Percentiles rank a stretch among this genome's conserved stretches.
These are phyloP conservation scores for Pseudogymnoascus sp. DNA, from an alignment of 2,329 filamentous ascomycete species.

Conservation along the genomic window DNA sequence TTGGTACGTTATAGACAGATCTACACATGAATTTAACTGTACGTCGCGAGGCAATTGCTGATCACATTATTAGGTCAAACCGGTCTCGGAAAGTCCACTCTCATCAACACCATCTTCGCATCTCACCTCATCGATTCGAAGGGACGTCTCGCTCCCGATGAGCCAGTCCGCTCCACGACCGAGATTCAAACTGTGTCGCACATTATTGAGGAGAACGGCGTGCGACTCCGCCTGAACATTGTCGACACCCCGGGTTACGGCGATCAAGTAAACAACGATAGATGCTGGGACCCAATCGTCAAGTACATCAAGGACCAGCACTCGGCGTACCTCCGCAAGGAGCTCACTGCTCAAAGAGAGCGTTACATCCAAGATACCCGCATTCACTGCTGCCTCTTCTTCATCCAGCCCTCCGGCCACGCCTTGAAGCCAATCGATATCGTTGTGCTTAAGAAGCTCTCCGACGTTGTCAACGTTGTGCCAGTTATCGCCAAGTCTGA, in stretches of 20 bases:
- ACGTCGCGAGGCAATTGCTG: constrained; percentile 16
- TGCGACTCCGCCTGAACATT: constrained; percentile 94
- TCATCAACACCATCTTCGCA: constrained; percentile 99
- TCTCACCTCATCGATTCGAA: constrained; percentile 99
- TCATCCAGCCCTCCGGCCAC: constrained; percentile 97
- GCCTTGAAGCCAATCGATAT: constrained; percentile 99
- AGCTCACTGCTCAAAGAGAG: constrained; percentile 97
- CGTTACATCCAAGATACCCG: constrained; percentile 98
- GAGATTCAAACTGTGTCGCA: constrained; percentile 98
- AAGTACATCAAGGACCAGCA: constrained; percentile 99
- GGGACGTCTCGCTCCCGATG: constrained; percentile 84
- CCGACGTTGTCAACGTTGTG: constrained; percentile 97
- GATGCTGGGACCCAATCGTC: constrained; percentile 99
- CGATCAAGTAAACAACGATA: constrained; percentile 98
- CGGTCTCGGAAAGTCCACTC: constrained; percentile 93
- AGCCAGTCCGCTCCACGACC: constrained; percentile 89
- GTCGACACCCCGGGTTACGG: constrained; percentile 98
- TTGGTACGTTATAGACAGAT: constrained; percentile 61
- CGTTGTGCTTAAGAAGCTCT: constrained; percentile 98
- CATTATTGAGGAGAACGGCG: constrained; percentile 98
- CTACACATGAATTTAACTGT: background rate
- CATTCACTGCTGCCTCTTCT: constrained; percentile 99
- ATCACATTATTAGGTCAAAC: constrained; percentile 67
- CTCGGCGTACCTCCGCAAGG: constrained; percentile 97
- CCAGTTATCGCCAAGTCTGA: constrained; percentile 98